Conservation (phyloP, 345 rosid genomes). For the Eucalyptus brandiana region DNA sequence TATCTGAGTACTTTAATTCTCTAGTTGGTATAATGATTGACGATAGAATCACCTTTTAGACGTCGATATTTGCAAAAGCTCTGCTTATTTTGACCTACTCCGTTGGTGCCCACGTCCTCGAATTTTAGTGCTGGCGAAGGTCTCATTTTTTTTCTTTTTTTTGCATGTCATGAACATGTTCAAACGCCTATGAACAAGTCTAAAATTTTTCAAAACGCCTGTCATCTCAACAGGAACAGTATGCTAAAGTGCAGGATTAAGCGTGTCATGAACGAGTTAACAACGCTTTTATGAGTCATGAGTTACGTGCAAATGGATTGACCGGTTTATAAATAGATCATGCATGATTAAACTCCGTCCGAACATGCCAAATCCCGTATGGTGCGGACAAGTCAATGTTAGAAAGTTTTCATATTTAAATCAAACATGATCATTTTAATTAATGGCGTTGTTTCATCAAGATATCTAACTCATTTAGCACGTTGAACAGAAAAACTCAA, state of each 20-base stretch:
- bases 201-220: too few species aligned
- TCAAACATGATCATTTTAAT: too few species aligned
- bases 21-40: background rate
- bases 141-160: too few species aligned
- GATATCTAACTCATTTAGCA: too few species aligned
- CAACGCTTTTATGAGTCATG: too few species aligned
- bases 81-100: background rate
- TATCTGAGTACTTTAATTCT: background rate
- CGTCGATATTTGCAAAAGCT: background rate
- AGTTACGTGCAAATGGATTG: accelerated
- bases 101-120: background rate
- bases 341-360: too few species aligned
- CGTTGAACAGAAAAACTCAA: too few species aligned
- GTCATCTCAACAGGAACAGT: background rate
- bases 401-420: too few species aligned
- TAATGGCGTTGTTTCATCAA: accelerated
- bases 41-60: background rate
- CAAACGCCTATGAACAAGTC: background rate
- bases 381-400: background rate
- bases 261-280: background rate
- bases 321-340: too few species aligned
- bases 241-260: background rate
- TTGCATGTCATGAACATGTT: background rate
- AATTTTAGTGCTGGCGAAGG: background rate
- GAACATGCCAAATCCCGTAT: accelerated